phyloP scores from a whole-genome alignment of 305 asterid species.

The Rubia tinctorum region DNA sequence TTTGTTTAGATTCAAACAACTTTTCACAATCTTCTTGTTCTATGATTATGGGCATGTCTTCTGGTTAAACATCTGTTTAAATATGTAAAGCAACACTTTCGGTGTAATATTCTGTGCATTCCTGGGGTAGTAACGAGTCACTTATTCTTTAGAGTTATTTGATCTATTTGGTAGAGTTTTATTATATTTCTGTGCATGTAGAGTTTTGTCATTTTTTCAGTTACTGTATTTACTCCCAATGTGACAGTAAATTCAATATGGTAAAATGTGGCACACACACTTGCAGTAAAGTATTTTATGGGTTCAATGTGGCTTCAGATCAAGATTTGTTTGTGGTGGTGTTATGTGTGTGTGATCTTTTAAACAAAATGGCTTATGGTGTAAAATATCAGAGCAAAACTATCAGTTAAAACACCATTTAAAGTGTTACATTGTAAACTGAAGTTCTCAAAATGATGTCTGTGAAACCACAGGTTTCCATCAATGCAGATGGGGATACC shows the following conservation, averaged over 20 bases:
- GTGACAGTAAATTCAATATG: neutral
- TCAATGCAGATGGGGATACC: conserved; percentile 99
- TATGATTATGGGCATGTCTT: no score
- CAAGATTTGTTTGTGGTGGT: neutral
- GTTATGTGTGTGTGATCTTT: no score
- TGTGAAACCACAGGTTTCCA: conserved; percentile 64
- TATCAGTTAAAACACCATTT: neutral
- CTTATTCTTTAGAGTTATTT: neutral
- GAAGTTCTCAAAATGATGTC: neutral
- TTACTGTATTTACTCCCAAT: neutral
- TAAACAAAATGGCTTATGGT: neutral
- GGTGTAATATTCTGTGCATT: no score
- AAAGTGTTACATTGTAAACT: neutral
- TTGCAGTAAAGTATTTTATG: no score
- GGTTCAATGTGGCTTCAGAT: neutral
- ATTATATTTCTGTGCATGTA: neutral
- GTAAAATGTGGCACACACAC: neutral
- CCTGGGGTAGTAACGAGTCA: neutral
- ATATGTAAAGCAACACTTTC: no score
- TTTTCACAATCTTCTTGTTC: neutral
- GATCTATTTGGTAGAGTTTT: neutral
- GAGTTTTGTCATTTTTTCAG: no score
- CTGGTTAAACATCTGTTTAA: no score
- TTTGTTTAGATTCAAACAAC: neutral
- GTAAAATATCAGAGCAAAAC: neutral